Conservation (phyloP, 2,329 filamentous ascomycete species). For the Fusarium sulawesiense region DNA sequence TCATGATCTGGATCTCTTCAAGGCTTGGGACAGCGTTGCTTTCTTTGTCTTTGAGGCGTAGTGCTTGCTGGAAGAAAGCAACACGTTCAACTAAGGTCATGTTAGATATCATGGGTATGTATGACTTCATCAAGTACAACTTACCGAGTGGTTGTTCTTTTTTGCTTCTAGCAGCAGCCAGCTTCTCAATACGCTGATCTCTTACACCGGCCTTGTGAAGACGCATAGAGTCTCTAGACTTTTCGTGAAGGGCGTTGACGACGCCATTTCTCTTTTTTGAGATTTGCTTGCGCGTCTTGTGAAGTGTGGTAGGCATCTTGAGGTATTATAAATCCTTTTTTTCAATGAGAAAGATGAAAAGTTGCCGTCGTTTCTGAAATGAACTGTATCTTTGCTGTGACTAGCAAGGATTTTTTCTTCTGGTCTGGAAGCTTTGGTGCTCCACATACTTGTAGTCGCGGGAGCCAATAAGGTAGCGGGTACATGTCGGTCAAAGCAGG, state of each 20-base stretch:
- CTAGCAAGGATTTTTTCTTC: slow-evolving; percentile 33
- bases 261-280: slow-evolving; percentile 84
- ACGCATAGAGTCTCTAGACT: slow-evolving; percentile 86
- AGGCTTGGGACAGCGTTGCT: slow-evolving; percentile 64
- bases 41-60: slow-evolving; percentile 60
- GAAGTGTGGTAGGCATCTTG: slow-evolving; percentile 79
- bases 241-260: slow-evolving; percentile 82
- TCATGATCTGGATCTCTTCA: slow-evolving; percentile 69
- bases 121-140: slow-evolving; percentile 50
- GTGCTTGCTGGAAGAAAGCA: slow-evolving; percentile 75
- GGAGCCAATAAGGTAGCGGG: slow-evolving; percentile 15
- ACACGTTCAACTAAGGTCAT: slow-evolving; percentile 52
- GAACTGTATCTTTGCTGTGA: slow-evolving; percentile 12
- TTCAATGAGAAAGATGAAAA: slow-evolving; percentile 2
- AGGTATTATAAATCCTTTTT: background rate
- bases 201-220: slow-evolving; percentile 82
- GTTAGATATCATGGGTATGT: slow-evolving; percentile 12
- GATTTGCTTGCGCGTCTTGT: slow-evolving; percentile 90
- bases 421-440: slow-evolving; percentile 22
- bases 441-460: slow-evolving; percentile 27
- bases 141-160: slow-evolving; percentile 76
- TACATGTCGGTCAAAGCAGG: slow-evolving; percentile 35
- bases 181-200: slow-evolving; percentile 83
- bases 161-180: slow-evolving; percentile 76
- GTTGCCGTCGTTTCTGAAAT: slow-evolving; percentile 9